These are phyloP conservation scores for Cryomyces minteri DNA, from an alignment of 495 filamentous ascomycete genomes.

Conservation along the genomic window DNA sequence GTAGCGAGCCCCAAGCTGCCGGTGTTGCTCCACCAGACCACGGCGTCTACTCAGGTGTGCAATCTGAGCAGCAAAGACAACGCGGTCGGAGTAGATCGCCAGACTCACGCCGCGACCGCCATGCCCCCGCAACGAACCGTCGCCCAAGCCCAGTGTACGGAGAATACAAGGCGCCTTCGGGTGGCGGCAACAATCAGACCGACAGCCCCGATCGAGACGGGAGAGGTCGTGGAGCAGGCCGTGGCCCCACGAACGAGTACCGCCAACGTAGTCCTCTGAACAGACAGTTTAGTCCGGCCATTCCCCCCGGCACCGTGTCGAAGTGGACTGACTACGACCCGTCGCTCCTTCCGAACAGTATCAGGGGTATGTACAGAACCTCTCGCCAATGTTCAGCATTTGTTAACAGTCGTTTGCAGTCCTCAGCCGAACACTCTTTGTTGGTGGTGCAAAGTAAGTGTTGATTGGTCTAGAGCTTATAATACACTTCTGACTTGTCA, in stretches of 20 bases:
- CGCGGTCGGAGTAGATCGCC: too few relatives aligned
- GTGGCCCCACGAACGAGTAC: slow-evolving; percentile 22
- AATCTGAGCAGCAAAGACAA: too few relatives aligned
- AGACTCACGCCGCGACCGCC: neutral
- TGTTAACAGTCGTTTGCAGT: slow-evolving; percentile 26
- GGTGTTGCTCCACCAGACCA: neutral
- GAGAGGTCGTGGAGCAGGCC: too few relatives aligned
- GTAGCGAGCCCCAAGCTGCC: neutral
- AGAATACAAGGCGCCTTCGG: slow-evolving; percentile 25
- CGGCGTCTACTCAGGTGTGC: too few relatives aligned
- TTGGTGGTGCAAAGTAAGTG: slow-evolving; percentile 84
- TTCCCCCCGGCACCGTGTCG: slow-evolving; percentile 28
- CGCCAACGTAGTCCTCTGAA: slow-evolving; percentile 66
- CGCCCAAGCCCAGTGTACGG: slow-evolving; percentile 46
- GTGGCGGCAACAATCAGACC: too few relatives aligned
- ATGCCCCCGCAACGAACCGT: neutral
- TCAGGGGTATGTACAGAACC: slow-evolving; percentile 42
- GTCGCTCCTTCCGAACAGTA: slow-evolving; percentile 48
- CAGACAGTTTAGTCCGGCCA: slow-evolving; percentile 16
- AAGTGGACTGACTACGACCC: slow-evolving; percentile 75
- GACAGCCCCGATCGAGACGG: too few relatives aligned
- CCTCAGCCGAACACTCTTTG: slow-evolving; percentile 84
- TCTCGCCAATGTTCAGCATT: too few relatives aligned
- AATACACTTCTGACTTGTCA: neutral
- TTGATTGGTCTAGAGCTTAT: slow-evolving; percentile 2